Evolutionary conservation across 2,329 filamentous ascomycete genomes (phyloP), one percentile per base, ranked within the genome.

Genomic region (Colletotrichum spaethianum): DNA sequence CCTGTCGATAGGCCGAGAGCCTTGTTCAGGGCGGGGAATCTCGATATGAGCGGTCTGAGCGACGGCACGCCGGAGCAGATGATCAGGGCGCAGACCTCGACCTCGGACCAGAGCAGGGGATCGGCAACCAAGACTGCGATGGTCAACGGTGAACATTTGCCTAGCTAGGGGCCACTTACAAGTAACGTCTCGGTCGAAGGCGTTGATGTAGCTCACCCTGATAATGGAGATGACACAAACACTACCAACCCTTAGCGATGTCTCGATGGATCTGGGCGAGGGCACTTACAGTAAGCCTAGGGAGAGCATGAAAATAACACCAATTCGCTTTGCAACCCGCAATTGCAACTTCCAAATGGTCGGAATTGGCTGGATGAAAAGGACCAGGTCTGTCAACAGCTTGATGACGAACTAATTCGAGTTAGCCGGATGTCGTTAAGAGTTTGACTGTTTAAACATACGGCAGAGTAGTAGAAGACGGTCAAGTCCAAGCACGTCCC

Each of bases 281-380:
- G 6, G n/a, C 14, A 61, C 68, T 53, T 69, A 77, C 77, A 79
- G 68, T 33, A 79, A 73, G 55, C 77, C 78, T 11, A 79, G 70
- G 1, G 77, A 79, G 38, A 79, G 48, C 77, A 79, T 79, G 57
- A 74, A 63, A 36, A 78, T 75, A 33, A 79, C 68, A 6, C 77
- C 78, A 28, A 79, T 67, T 26, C 78, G 72, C 74, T 79, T 78
- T 11, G 73, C 76, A 14, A 76, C n/a, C 7, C 77, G 80, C 12
- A 83, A 74, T 36, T 82, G 78, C 42, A 83, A 72, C 40, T 78
- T 79, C 73, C 78, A 79, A 72, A 83, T 79, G n/a, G 79, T 76
- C 0, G 82, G 82, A 18, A 83, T 81, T 4, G 82, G 82, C 50
- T 82, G 78, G 20, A 81, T 73, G 65, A 82, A 82, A 9, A 83